Evolutionary conservation across 345 rosid genomes (phyloP).

Genomic region (Eucalyptus urophylla): DNA sequence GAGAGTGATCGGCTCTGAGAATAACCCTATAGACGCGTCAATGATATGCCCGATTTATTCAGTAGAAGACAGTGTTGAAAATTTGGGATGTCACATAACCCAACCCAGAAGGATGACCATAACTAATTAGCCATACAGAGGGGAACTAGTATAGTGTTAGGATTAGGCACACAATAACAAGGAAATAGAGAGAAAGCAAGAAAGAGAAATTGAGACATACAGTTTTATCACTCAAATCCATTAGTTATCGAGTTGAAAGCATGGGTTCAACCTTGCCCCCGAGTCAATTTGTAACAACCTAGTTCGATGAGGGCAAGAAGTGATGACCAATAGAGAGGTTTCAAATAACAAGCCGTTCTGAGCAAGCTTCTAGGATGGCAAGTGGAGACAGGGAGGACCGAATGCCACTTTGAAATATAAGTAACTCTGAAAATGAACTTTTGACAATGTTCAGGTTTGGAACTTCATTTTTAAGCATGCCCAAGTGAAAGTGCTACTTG

Average conservation of each 20-base stretch:
- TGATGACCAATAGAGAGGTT: neutral
- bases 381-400: neutral
- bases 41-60: too few relatives aligned
- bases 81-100: too few relatives aligned
- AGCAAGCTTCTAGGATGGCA: neutral
- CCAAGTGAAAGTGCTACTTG: neutral
- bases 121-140: neutral
- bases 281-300: neutral
- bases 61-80: too few relatives aligned
- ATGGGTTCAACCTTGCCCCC: neutral
- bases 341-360: rapidly evolving
- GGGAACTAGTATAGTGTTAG: neutral
- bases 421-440: neutral
- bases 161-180: neutral
- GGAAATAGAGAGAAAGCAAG: too few relatives aligned
- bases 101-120: neutral
- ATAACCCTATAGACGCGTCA: too few relatives aligned
- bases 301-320: neutral
- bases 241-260: neutral
- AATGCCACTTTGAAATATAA: neutral
- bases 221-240: neutral
- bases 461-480: neutral
- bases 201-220: too few relatives aligned
- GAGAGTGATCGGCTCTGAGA: too few relatives aligned
- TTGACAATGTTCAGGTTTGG: neutral